Base-by-base conservation (phyloP, 257 asterid genomes). In the Cruciata laevipes region DNA sequence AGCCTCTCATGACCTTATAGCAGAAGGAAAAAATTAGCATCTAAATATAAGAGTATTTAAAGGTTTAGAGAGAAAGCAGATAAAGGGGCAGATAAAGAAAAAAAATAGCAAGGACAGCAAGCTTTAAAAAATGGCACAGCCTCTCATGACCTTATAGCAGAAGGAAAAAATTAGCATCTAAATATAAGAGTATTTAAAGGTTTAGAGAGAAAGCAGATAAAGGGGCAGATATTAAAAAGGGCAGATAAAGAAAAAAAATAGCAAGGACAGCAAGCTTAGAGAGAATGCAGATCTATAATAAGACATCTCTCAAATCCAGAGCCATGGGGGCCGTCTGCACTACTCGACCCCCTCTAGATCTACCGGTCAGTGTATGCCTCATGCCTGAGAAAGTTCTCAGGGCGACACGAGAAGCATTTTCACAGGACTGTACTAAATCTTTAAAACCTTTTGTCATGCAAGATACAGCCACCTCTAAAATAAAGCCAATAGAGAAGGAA, bases 401-500 rank as follows among this genome's bases (percentile, higher is more conserved):
- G 21, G 55, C 21, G 20, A 47, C 55, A 17, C 16, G 51, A 42
- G 51, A 13, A 11, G 51, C 51, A 11, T 42, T 12, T 3, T 42
- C 18, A 42, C 5, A 42, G 51, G 49, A 42, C 51, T 24, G 1
- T 52, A 14, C 7, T 59, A 37, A 66, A 31, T 37, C 27, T 52
- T 18, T 32, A 55, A 27, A 18, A 18, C 6, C 6, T 52, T 30
- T 3, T 18, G 30, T 33, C 5, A 21, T 57, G 14, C 30, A 44
- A 66, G 32, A 52, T 12, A 38, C 47, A 71, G 67, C 32, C 49
- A 40, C 53, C 7, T 66, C 33, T 24, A 37, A 32, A 23, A 27
- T 63, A 61, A 40, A 58, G 38, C 52, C 24, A 35, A 67, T 42
- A 31, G 18, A 27, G 35, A 27, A 75, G 58, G 64, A 73, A 25